Base-by-base conservation (phyloP, 169 alveolate genomes). In the Plasmodium knowlesi region DNA sequence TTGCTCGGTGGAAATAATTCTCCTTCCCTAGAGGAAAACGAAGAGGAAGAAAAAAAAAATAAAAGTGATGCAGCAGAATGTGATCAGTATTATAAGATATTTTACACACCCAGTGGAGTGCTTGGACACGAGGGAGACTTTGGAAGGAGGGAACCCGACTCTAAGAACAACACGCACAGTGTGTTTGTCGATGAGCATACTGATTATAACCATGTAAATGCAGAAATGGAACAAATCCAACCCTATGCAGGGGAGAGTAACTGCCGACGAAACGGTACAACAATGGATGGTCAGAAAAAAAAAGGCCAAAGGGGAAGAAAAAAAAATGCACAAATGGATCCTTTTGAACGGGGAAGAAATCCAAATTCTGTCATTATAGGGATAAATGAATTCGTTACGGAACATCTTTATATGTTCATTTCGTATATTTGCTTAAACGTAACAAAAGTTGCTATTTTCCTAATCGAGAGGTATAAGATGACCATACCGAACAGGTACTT, bases 371-470 rank as follows among this genome's bases (percentile, higher is more conserved):
- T 28, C 14, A 67, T 19, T n/a, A 61, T 86, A 12, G 70, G 41
- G 41, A 76, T 86, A 74, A 76, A 34, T 43, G 43, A 74, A 34
- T 86, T 86, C 67, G 86, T 86, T 34, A 86, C 67, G 19, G 86
- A 86, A 4, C 67, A 76, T 76, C 78, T 86, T 53, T 86, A 74
- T 76, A 86, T 86, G 93, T 73, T 86, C 41, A 76, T 86, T 39
- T 86, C 84, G 0, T 86, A 76, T 70, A 25, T 86, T 1, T 28
- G 70, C 46, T 54, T 86, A 25, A 86, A 74, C n/a, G 93, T 54
- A 10, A 86, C 79, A 39, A 86, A 73, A 86, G 22, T 86, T 22
- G 81, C 93, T 1, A 74, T 86, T 4, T 76, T 86, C 16, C 70
- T 86, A 54, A 34, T 86, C 54, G 93, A 86, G 34, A 86, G 80